Conservation (phyloP, 2,329 filamentous ascomycete species). For the Calonectria pauciramosa region DNA sequence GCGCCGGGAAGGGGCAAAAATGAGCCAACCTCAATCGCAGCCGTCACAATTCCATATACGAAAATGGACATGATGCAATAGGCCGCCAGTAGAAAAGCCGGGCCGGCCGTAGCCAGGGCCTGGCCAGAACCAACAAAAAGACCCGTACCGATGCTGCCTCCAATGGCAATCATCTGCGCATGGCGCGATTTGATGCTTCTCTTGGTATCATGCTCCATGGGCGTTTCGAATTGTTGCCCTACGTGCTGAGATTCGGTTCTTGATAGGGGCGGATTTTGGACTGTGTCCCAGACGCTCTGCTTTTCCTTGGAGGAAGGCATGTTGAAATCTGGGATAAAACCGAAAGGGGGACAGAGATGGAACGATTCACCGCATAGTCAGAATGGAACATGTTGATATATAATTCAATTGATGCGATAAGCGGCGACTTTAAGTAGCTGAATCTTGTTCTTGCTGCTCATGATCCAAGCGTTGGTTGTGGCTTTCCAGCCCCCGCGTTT, state of each 20-base stretch:
- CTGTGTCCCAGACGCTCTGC: neutral
- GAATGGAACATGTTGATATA: neutral
- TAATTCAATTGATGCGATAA: neutral
- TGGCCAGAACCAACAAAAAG: neutral
- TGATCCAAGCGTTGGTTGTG: too few relatives aligned
- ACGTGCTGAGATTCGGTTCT: neutral
- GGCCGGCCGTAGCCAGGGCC: neutral
- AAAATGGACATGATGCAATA: neutral
- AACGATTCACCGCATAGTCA: neutral
- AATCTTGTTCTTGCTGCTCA: neutral
- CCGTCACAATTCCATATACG: neutral
- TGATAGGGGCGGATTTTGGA: neutral
- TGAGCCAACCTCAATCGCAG: neutral
- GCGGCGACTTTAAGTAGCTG: neutral
- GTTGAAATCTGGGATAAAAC: neutral
- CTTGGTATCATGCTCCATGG: neutral
- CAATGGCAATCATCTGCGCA: slow-evolving; percentile 8
- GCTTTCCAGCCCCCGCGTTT: too few relatives aligned
- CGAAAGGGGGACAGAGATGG: too few relatives aligned
- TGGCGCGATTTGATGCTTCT: slow-evolving; percentile 10
- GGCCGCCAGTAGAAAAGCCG: neutral
- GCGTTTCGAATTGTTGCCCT: neutral
- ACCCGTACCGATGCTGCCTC: neutral
- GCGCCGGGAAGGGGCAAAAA: neutral
- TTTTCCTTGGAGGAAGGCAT: neutral